These are phyloP conservation scores for Dictyostelium intermedium DNA, from an alignment of 78 protist genomes.

Conservation along the genomic window DNA sequence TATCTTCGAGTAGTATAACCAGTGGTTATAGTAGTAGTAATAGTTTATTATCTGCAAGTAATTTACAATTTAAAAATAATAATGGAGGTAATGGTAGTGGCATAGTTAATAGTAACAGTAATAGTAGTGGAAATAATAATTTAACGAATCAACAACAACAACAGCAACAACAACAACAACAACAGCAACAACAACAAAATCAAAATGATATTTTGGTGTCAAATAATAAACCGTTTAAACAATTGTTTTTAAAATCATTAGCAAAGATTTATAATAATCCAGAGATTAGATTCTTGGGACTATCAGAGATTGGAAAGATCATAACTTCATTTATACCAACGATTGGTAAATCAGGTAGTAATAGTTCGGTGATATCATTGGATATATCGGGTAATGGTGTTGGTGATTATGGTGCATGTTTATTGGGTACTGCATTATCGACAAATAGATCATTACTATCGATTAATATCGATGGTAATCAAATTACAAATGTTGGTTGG, in stretches of 20 bases:
- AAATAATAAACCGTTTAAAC: conserved; percentile 28
- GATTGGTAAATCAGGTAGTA: not conserved
- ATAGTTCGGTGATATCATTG: conserved; percentile 11
- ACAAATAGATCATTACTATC: conserved; percentile 17
- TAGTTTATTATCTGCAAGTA: not conserved
- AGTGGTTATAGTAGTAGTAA: not conserved
- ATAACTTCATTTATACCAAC: conserved; percentile 30
- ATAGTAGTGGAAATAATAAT: not conserved
- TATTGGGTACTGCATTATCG: not conserved
- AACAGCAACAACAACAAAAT: not conserved
- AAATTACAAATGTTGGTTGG: conserved; percentile 64
- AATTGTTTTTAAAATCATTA: conserved; percentile 28
- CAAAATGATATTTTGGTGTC: not conserved
- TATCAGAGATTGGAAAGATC: conserved; percentile 45
- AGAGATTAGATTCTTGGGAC: conserved; percentile 8
- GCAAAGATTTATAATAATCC: conserved; percentile 41
- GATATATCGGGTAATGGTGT: conserved; percentile 33
- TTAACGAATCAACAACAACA: not conserved
- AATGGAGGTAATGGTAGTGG: not conserved
- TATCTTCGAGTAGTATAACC: not conserved
- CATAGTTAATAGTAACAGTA: not conserved
- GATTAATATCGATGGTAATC: conserved; percentile 39
- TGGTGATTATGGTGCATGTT: conserved; percentile 59
- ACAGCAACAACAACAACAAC: not conserved
- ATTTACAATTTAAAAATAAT: not conserved